These are phyloP conservation scores for Mortierella alpina DNA, from an alignment of 192 early-diverging fungal species.

Conservation along the genomic window DNA sequence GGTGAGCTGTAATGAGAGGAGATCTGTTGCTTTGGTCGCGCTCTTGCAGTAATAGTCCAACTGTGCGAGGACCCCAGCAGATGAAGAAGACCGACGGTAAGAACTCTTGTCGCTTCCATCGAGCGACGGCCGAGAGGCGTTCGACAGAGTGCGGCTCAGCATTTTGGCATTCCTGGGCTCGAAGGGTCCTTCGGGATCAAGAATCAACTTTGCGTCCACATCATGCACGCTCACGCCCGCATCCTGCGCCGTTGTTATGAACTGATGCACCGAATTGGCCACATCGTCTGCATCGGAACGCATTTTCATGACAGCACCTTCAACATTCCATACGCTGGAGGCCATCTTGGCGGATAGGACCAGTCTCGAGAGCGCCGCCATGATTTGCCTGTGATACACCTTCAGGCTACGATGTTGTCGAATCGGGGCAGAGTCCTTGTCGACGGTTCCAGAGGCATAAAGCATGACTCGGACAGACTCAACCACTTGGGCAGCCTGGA, in stretches of 20 bases:
- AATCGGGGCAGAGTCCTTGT: conserved; percentile 73
- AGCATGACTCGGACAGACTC: conserved; percentile 87
- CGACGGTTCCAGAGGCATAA: conserved; percentile 80
- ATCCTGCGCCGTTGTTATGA: conserved; percentile 58
- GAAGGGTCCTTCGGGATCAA: conserved; percentile 17
- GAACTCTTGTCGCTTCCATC: conserved; percentile 7
- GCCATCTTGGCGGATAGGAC: conserved; percentile 86
- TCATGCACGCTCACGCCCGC: conserved; percentile 43
- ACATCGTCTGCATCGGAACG: conserved; percentile 80
- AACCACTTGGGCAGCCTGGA: conserved; percentile 62
- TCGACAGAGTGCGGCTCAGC: conserved; percentile 18
- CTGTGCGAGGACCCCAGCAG: conserved; percentile 35
- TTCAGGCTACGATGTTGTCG: conserved; percentile 72
- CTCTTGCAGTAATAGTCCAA: conserved; percentile 56
- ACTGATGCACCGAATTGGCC: conserved; percentile 76
- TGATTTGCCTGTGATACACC: conserved; percentile 79
- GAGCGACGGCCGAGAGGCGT: conserved; percentile 3
- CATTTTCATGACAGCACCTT: conserved; percentile 80
- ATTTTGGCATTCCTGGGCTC: conserved; percentile 10
- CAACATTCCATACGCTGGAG: conserved; percentile 89
- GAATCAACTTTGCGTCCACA: conserved; percentile 55
- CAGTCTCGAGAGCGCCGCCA: conserved; percentile 85
- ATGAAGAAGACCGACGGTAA: conserved; percentile 1
- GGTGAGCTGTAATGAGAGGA: conserved; percentile 34
- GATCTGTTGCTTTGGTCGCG: conserved; percentile 35